These are phyloP conservation scores for Boletales sp. DNA, from an alignment of 768 basidiomycete genomes.

Conservation along the genomic window DNA sequence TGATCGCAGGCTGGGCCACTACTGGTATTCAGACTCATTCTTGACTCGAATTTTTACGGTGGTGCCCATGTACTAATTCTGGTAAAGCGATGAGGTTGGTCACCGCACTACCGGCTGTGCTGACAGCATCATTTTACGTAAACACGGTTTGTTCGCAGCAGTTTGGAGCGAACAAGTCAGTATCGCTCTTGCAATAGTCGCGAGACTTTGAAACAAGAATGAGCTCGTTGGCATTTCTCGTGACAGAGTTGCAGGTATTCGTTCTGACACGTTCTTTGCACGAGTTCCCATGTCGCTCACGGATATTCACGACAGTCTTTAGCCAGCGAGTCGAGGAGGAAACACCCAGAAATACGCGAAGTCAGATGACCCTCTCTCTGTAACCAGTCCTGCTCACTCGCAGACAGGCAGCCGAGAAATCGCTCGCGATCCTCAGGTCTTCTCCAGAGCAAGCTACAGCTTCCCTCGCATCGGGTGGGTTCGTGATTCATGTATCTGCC, in stretches of 20 bases:
- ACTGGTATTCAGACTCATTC: no score
- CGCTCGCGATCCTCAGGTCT: slow-evolving; percentile 73
- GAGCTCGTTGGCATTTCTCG: slow-evolving; percentile 68
- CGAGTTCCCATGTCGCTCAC: slow-evolving; percentile 3
- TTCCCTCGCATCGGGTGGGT: slow-evolving; percentile 67
- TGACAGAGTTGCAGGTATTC: slow-evolving; percentile 68
- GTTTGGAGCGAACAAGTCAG: no score
- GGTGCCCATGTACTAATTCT: no score
- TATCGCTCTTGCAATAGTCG: no score
- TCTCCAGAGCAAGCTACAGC: slow-evolving; percentile 77
- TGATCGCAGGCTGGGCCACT: no score
- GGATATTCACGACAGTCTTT: slow-evolving; percentile 53
- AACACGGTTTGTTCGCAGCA: no score
- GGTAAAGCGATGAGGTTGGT: no score
- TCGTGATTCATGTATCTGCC: slow-evolving; percentile 17
- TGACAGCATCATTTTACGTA: no score
- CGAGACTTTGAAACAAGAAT: slow-evolving; percentile 32
- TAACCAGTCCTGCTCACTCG: slow-evolving; percentile 6
- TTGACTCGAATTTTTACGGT: no score
- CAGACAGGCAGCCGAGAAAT: slow-evolving; percentile 79
- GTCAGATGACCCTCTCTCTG: slow-evolving; percentile 37
- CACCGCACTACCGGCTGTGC: no score
- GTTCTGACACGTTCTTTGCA: neutral
- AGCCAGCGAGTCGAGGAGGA: slow-evolving; percentile 82
- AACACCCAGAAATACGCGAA: slow-evolving; percentile 92